Evolutionary conservation across 192 early-diverging fungal genomes (phyloP).

Genomic region (Backusella sp.): DNA sequence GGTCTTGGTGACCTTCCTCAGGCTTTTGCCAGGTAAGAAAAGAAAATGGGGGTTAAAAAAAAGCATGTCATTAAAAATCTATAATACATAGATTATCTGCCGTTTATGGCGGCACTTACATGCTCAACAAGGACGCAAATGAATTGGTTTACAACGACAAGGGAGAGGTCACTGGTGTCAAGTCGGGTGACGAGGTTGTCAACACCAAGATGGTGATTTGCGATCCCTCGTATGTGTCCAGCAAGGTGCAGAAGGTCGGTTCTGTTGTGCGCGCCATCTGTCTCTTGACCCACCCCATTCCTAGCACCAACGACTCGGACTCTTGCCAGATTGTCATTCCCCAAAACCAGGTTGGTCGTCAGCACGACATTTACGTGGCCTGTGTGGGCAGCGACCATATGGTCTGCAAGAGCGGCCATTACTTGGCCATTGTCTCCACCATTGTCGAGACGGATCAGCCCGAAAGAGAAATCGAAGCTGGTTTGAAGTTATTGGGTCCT

Average conservation of each 20-base stretch:
- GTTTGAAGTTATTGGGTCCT: slow-evolving; percentile 84
- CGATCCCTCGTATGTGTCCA: slow-evolving; percentile 92
- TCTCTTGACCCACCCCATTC: slow-evolving; percentile 87
- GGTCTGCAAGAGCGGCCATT: slow-evolving; percentile 83
- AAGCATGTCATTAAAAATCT: too few species aligned
- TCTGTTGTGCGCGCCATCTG: slow-evolving; percentile 97
- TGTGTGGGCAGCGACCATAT: slow-evolving; percentile 86
- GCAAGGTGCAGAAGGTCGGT: slow-evolving; percentile 78
- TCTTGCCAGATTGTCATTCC: slow-evolving; percentile 97
- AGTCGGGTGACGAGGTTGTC: slow-evolving; percentile 80
- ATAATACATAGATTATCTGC: slow-evolving; percentile 76
- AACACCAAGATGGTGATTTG: slow-evolving; percentile 88
- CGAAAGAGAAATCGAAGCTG: slow-evolving; percentile 87
- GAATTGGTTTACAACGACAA: slow-evolving; percentile 82
- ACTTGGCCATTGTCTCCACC: slow-evolving; percentile 94
- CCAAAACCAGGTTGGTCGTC: slow-evolving; percentile 92
- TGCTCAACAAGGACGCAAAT: slow-evolving; percentile 91
- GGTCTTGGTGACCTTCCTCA: slow-evolving; percentile 98
- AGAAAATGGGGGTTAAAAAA: not conserved
- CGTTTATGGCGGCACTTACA: slow-evolving; percentile 98
- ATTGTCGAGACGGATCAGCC: slow-evolving; percentile 91
- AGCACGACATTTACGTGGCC: slow-evolving; percentile 97
- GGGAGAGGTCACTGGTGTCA: slow-evolving; percentile 87
- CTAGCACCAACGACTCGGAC: slow-evolving; percentile 80
- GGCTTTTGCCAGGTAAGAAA: slow-evolving; percentile 81